These are phyloP conservation scores for Trapa incisa DNA, from an alignment of 345 rosid species.

Conservation along the genomic window DNA sequence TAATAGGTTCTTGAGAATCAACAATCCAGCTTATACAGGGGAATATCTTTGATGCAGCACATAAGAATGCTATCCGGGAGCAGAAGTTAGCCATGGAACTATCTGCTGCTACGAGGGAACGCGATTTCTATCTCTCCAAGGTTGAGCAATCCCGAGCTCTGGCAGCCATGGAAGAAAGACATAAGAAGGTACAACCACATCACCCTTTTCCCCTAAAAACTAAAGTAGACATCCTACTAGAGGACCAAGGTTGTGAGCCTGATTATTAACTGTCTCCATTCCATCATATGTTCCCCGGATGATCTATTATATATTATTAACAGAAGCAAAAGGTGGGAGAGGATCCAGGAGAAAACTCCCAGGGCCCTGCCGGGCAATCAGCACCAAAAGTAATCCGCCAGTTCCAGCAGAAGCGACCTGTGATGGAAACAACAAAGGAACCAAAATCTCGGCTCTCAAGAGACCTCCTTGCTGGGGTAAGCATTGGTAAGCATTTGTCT, in stretches of 20 bases:
- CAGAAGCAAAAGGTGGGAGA: conserved; percentile 62
- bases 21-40: neutral
- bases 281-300: neutral
- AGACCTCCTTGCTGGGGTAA: conserved; percentile 60
- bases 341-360: conserved; percentile 24
- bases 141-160: conserved; percentile 63
- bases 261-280: neutral
- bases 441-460: conserved; percentile 51
- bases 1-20: neutral
- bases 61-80: conserved; percentile 64
- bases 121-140: conserved; percentile 70
- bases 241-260: neutral
- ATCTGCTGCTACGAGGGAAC: conserved; percentile 85
- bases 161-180: conserved; percentile 58
- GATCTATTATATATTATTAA: conserved; percentile 2
- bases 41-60: conserved; percentile 36
- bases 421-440: conserved; percentile 28
- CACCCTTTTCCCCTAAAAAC: neutral
- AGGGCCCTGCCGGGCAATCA: conserved; percentile 21
- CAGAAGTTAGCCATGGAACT: conserved; percentile 74
- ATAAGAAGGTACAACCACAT: conserved; percentile 49
- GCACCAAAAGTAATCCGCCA: conserved; percentile 35
- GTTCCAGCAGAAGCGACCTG: conserved; percentile 60
- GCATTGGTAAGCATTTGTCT: conserved; percentile 7
- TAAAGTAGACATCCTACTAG: neutral